Conservation (phyloP, 495 filamentous ascomycete genomes). For the Xylaria longipes region DNA sequence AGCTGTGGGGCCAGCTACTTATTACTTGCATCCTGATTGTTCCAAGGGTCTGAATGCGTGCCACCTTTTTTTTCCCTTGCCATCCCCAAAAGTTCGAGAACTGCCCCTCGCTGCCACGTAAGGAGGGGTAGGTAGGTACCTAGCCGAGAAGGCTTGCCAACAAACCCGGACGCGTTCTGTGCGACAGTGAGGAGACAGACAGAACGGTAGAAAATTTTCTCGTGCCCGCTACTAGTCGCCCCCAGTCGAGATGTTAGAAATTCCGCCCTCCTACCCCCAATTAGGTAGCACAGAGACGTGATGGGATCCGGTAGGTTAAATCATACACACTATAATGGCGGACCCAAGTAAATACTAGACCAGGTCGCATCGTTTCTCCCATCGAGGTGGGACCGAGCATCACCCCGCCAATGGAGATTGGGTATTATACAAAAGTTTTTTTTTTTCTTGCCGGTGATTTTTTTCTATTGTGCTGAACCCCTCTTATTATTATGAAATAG, state of each 20-base stretch:
- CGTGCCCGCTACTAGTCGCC: not conserved
- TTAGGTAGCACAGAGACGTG: not conserved
- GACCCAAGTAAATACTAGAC: not conserved
- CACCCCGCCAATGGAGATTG: constrained; percentile 25
- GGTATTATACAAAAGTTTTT: constrained; percentile 20
- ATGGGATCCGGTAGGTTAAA: not conserved
- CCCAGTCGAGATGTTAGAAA: not conserved
- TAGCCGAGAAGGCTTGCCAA: not conserved
- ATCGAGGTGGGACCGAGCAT: constrained; percentile 17
- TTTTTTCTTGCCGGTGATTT: constrained; percentile 10
- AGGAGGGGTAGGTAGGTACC: constrained; percentile 10
- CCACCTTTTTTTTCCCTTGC: constrained; percentile 11
- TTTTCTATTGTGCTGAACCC: constrained; percentile 10
- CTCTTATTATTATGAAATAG: constrained; percentile 21
- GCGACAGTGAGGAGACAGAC: constrained; percentile 9
- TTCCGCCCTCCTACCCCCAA: constrained; percentile 11
- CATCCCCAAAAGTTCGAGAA: not conserved
- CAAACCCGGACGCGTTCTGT: not conserved
- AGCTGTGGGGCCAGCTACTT: constrained; percentile 1
- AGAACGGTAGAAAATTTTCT: constrained; percentile 15
- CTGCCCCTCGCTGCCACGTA: constrained; percentile 23
- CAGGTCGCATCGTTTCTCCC: constrained; percentile 14
- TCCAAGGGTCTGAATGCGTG: constrained; percentile 12
- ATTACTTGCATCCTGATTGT: constrained; percentile 12
- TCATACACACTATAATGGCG: not conserved